Evolutionary conservation across 2,329 filamentous ascomycete species (phyloP).

Genomic region (Arthrinium phaeospermum): DNA sequence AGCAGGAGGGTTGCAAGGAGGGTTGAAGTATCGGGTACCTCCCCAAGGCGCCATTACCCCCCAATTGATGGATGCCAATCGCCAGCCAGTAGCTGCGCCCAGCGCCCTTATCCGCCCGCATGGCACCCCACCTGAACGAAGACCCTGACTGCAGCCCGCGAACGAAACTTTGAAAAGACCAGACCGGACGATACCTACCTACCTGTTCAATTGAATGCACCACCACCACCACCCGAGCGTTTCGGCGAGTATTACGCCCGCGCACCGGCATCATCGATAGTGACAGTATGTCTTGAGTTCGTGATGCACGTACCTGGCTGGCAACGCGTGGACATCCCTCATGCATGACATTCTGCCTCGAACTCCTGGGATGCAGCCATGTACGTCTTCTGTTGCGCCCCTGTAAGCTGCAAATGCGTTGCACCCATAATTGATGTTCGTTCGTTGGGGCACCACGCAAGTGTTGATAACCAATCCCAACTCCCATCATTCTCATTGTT

Average conservation of each 20-base stretch:
- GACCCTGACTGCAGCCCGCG: slow-evolving; percentile 18
- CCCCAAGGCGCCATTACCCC: not conserved
- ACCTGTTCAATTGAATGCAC: not conserved
- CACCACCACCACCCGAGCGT: not conserved
- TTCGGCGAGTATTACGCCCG: slow-evolving; percentile 11
- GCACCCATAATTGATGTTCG: not conserved
- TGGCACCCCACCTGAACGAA: slow-evolving; percentile 12
- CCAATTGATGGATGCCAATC: slow-evolving; percentile 7
- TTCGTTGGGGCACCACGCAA: slow-evolving; percentile 7
- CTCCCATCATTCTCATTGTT: slow-evolving; percentile 3
- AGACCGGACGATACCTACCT: not conserved
- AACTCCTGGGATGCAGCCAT: not conserved
- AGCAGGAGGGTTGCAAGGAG: slow-evolving; percentile 6
- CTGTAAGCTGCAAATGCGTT: not conserved
- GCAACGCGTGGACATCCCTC: not conserved
- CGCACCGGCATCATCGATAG: not conserved
- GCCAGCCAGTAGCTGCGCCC: not conserved
- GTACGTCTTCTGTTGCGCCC: not conserved
- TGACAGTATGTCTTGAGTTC: not conserved
- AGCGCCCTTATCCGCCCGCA: slow-evolving; percentile 12
- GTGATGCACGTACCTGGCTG: not conserved
- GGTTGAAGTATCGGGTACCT: slow-evolving; percentile 12
- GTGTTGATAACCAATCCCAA: not conserved
- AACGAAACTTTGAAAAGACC: not conserved
- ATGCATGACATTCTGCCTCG: slow-evolving; percentile 10